Evolutionary conservation across 768 basidiomycete genomes (phyloP).

Genomic region (Aureoboletus auriporus): DNA sequence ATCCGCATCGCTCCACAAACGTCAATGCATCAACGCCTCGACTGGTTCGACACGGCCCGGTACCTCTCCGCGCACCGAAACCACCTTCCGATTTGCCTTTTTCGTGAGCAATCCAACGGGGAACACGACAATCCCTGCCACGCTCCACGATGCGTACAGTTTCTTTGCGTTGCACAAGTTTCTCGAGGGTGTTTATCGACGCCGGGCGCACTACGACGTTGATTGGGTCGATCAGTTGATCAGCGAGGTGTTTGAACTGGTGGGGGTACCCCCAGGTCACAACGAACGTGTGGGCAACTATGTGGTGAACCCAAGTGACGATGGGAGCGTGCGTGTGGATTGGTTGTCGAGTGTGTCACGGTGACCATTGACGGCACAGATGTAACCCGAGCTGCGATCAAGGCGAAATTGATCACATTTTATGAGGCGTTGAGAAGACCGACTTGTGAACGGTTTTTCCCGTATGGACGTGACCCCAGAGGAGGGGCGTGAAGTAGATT

Average conservation of each 20-base stretch:
- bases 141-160: constrained; percentile 15
- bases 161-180: constrained; percentile 17
- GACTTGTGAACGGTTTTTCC: constrained; percentile 13
- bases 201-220: constrained; percentile 12
- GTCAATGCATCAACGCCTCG: constrained; percentile 21
- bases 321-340: constrained; percentile 5
- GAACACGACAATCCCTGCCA: constrained; percentile 12
- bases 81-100: constrained; percentile 23
- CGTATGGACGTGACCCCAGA: no score
- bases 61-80: constrained; percentile 20
- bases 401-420: constrained; percentile 15
- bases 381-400: constrained; percentile 25
- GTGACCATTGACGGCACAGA: constrained; percentile 13
- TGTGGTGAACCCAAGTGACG: constrained; percentile 9
- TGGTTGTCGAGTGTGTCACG: no score
- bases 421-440: constrained; percentile 8
- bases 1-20: constrained; percentile 19
- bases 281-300: constrained; percentile 18
- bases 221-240: not conserved
- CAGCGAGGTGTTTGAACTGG: not conserved
- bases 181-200: constrained; percentile 18
- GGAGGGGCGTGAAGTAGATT: no score
- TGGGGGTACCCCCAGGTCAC: constrained; percentile 11
- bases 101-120: constrained; percentile 22
- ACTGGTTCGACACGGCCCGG: no score